Conservation (phyloP, 768 basidiomycete species). For the Mycena haematopus region DNA sequence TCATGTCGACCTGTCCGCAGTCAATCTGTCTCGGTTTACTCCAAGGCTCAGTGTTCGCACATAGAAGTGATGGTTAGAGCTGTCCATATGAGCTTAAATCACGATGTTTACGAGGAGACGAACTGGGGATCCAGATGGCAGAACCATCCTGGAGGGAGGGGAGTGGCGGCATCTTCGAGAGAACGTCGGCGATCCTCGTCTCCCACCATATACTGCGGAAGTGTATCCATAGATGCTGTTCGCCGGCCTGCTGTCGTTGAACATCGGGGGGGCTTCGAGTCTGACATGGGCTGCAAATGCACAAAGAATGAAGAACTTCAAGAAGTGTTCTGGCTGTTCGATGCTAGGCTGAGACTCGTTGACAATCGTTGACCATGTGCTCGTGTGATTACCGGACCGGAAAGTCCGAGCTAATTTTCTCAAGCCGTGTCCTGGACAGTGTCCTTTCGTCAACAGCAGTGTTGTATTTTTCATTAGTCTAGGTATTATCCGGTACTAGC, state of each 20-base stretch:
- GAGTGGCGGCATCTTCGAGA: conserved; percentile 18
- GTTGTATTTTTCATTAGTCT: neutral
- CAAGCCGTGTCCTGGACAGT: too few species aligned
- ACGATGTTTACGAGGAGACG: neutral
- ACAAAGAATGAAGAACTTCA: too few species aligned
- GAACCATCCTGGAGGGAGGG: conserved; percentile 25
- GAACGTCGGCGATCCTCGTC: conserved; percentile 18
- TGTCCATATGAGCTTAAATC: neutral
- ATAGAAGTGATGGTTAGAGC: conserved; percentile 30
- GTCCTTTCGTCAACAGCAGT: neutral
- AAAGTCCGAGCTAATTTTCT: neutral
- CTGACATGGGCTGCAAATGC: too few species aligned
- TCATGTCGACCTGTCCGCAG: conserved; percentile 21
- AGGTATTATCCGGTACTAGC: conserved; percentile 17
- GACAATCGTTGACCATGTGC: too few species aligned
- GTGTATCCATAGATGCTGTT: conserved; percentile 24
- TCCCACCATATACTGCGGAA: conserved; percentile 19
- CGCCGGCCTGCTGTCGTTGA: conserved; percentile 2
- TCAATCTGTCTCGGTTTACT: neutral
- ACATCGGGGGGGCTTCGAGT: neutral
- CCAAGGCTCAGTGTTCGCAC: neutral
- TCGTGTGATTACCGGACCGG: too few species aligned
- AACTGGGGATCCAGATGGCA: conserved; percentile 23
- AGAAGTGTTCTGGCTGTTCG: too few species aligned
- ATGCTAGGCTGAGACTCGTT: too few species aligned